Evolutionary conservation across 495 filamentous ascomycete genomes (phyloP).

Genomic region (Penicillium odoratum): DNA sequence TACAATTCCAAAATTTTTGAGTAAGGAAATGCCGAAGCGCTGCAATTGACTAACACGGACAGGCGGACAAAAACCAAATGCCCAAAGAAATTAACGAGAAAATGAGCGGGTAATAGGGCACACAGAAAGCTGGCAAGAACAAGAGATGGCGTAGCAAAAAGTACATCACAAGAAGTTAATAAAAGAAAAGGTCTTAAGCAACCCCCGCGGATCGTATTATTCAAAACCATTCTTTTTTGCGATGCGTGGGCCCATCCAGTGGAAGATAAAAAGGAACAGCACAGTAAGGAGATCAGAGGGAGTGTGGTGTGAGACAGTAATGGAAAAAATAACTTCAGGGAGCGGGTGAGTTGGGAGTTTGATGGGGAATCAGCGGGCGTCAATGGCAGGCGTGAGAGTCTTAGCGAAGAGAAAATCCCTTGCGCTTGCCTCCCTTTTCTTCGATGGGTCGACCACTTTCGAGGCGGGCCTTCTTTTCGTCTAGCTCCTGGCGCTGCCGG

Average conservation of each 20-base stretch:
- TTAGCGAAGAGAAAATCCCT: constrained; percentile 98
- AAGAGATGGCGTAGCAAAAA: constrained; percentile 55
- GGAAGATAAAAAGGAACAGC: constrained; percentile 27
- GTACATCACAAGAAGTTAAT: constrained; percentile 54
- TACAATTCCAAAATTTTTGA: neutral
- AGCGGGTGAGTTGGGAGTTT: constrained; percentile 31
- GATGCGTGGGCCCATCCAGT: constrained; percentile 34
- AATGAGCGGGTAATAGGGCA: constrained; percentile 38
- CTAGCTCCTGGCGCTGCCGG: constrained; percentile 86
- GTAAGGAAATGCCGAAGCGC: constrained; percentile 29
- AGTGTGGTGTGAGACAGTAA: constrained; percentile 34
- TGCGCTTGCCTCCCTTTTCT: constrained; percentile 80
- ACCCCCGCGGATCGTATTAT: constrained; percentile 30
- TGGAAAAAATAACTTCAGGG: constrained; percentile 31
- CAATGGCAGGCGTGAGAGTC: constrained; percentile 23
- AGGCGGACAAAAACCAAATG: constrained; percentile 20
- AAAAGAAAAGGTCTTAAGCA: constrained; percentile 32
- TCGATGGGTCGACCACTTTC: constrained; percentile 94
- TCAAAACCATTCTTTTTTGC: constrained; percentile 35
- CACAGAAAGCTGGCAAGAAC: constrained; percentile 41
- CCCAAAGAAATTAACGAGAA: constrained; percentile 22
- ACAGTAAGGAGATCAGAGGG: constrained; percentile 36
- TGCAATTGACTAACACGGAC: constrained; percentile 35
- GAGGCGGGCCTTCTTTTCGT: constrained; percentile 93
- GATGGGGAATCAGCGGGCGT: constrained; percentile 34